phyloP scores from a whole-genome alignment of 129 eudicot species.

The Lonicera japonica region DNA sequence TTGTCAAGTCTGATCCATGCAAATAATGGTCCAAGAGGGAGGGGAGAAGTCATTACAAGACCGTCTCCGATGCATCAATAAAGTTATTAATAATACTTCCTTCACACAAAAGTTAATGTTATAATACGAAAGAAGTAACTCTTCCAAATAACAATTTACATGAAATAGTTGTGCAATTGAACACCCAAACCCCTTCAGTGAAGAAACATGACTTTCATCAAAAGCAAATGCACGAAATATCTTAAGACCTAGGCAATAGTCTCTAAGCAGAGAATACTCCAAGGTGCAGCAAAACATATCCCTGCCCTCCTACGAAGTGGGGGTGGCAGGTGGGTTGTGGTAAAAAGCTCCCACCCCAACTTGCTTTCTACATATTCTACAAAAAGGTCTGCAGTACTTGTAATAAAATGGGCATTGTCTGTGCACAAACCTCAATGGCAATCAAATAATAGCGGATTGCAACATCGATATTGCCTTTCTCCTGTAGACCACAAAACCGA shows the following conservation, averaged over 20 bases:
- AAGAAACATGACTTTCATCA: no score
- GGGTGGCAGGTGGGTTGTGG: background rate
- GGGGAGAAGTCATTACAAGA: background rate
- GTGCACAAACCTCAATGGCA: slow-evolving; percentile 80
- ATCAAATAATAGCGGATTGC: slow-evolving; percentile 84
- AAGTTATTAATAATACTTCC: background rate
- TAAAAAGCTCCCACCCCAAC: background rate
- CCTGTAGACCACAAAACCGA: slow-evolving; percentile 37
- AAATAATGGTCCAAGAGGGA: background rate
- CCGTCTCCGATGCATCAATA: background rate
- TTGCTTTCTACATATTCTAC: background rate
- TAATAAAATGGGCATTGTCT: background rate
- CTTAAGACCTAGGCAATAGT: background rate
- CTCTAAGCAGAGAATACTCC: background rate
- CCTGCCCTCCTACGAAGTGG: no score
- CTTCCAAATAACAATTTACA: background rate
- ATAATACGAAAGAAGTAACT: background rate
- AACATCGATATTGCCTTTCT: slow-evolving; percentile 90
- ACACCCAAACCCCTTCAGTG: background rate
- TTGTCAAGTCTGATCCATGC: background rate
- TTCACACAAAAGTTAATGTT: background rate
- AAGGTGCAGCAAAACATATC: background rate
- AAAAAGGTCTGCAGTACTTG: background rate
- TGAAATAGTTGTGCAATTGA: background rate
- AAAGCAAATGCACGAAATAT: background rate